phyloP scores from a whole-genome alignment of 768 basidiomycete genomes.

The Tephrocybe rancida region DNA sequence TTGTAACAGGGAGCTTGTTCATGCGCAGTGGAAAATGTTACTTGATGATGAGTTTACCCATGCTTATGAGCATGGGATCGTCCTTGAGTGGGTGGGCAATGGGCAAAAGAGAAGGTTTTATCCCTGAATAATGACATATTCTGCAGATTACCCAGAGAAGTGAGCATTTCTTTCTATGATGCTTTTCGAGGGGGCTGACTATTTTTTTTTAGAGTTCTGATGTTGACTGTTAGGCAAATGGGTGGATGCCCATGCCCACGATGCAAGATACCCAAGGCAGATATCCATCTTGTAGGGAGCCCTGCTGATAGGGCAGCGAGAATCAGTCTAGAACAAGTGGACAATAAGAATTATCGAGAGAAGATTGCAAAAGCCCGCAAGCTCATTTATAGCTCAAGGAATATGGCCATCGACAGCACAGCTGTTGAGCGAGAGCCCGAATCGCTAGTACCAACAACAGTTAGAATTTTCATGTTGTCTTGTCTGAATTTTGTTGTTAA shows the following conservation, averaged over 20 bases:
- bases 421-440: constrained; percentile 9
- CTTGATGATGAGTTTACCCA: too few relatives aligned
- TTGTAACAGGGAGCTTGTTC: too few relatives aligned
- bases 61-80: constrained; percentile 21
- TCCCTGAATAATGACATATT: constrained; percentile 32
- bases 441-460: constrained; percentile 15
- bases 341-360: background rate
- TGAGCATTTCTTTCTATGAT: constrained; percentile 9
- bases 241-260: constrained; percentile 32
- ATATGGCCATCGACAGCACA: constrained; percentile 1
- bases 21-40: too few relatives aligned
- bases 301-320: constrained; percentile 10
- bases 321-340: background rate
- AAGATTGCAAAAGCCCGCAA: background rate
- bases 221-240: constrained; percentile 30
- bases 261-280: constrained; percentile 7
- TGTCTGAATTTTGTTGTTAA: background rate
- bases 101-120: constrained; percentile 12
- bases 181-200: too few relatives aligned
- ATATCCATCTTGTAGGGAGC: constrained; percentile 25
- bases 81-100: constrained; percentile 1
- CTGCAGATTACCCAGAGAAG: constrained; percentile 41
- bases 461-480: too few relatives aligned
- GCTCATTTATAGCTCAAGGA: constrained; percentile 6
- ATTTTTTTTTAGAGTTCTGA: constrained; percentile 24